A percentile compares a stretch with the other conserved stretches of the same genome.
Evolutionary conservation across 305 asterid species (phyloP).

Genomic region (Fraxinus dipetala): DNA sequence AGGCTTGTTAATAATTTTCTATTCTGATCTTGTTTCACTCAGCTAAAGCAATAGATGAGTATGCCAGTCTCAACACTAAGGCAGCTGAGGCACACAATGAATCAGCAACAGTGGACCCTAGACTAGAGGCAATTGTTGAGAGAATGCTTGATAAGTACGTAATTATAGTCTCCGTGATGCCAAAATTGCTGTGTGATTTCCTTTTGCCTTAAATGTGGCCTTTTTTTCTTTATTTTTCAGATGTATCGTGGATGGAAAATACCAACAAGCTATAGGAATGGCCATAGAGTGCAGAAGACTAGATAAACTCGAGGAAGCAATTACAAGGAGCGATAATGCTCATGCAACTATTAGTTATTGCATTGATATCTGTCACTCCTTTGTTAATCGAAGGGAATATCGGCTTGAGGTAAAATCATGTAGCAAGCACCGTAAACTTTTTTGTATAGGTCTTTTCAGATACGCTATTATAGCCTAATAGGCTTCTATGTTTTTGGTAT

Average conservation of each 20-base stretch:
- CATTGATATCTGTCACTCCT: constrained; percentile 76
- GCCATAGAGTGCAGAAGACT: constrained; percentile 88
- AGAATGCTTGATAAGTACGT: constrained; percentile 45
- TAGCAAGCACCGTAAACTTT: constrained; percentile 5
- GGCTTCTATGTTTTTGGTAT: not conserved
- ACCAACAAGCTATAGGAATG: constrained; percentile 95
- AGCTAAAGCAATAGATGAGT: constrained; percentile 97
- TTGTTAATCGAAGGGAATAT: constrained; percentile 81
- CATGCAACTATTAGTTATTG: constrained; percentile 76
- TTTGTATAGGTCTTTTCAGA: not conserved
- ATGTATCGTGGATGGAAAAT: constrained; percentile 90
- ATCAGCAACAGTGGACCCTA: constrained; percentile 64
- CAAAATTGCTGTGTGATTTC: constrained; percentile 16
- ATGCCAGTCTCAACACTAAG: constrained; percentile 73
- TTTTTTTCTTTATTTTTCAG: constrained; percentile 34
- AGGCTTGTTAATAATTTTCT: constrained; percentile 9
- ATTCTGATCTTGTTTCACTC: constrained; percentile 19
- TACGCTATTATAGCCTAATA: not conserved
- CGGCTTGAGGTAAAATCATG: constrained; percentile 69
- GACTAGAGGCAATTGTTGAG: constrained; percentile 93
- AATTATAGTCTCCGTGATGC: constrained; percentile 6
- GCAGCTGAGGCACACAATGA: constrained; percentile 73
- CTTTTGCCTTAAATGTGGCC: not conserved
- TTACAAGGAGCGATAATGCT: constrained; percentile 70
- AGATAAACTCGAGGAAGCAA: constrained; percentile 89